Evolutionary conservation across 306 rosid genomes (phyloP), one percentile per base, ranked within the genome.

Genomic region (Cicer yamashitae): DNA sequence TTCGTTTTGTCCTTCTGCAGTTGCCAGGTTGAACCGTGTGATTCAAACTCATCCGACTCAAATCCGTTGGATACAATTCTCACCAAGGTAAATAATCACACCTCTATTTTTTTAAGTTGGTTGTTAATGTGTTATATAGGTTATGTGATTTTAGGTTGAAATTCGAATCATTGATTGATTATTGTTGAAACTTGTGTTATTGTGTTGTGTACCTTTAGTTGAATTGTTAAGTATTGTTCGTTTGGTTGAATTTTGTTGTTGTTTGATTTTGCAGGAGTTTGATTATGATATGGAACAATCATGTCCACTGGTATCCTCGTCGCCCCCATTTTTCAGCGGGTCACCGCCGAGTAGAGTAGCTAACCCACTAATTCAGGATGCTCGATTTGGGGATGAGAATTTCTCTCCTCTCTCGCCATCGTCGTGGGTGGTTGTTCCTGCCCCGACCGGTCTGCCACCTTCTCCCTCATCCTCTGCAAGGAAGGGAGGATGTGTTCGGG

Each of bases 301-400:
- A 59, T 81, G 83, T 15, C 65, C 93, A 18, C 87, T 82, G 48
- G 81, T 86, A 52, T 87, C 83, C 57, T 85, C 97, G 86, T 70
- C 92, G 88, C 97, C 97, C 87, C 97, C 96, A 68, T 94, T 86
- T 92, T 89, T 85, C 70, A 79, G 91, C 58, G 99, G 97, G 88
- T 90, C 99, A 40, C 99, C 99, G 77, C 99, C 99, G 71, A 92
- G 96, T 81, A 90, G 99, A 88, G 97, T 92, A 85, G 88, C 87
- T 79, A 92, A 94, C 88, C 99, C 99, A 25, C 84, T 94, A 78
- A 87, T 89, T 80, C 99, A 84, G 74, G 99, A 94, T 61, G 97
- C 89, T 67, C 84, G 96, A 83, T 94, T 94, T 46, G 92, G 96
- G 83, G 91, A 85, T 34, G 92, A 92, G 74, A 87, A 89, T 85